Percentiles rank a stretch among this genome's conserved stretches.
phyloP scores from a whole-genome alignment of 352 stramenopile species.

The Pythium folliculosum region DNA sequence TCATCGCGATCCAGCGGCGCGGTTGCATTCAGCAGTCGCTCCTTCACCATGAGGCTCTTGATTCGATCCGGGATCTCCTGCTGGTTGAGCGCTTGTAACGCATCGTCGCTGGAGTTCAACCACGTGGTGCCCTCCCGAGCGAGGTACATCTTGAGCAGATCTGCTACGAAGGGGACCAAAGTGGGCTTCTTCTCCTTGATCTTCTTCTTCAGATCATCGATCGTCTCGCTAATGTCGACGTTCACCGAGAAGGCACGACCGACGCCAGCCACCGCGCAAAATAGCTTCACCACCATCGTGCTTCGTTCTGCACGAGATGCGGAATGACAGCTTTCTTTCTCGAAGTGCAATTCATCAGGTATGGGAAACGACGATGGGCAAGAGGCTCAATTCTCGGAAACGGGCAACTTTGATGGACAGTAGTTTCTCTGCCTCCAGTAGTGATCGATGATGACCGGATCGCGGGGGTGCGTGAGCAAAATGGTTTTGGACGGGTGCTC shows the following conservation, averaged over 20 bases:
- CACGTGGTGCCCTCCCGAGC: neutral
- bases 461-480: too few relatives aligned
- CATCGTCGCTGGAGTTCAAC: neutral
- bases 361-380: too few relatives aligned
- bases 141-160: constrained; percentile 2
- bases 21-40: constrained; percentile 5
- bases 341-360: neutral
- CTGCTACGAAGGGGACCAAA: neutral
- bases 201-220: constrained; percentile 4
- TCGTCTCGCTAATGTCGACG: constrained; percentile 3
- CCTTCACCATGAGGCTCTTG: constrained; percentile 5
- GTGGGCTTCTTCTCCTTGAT: constrained; percentile 2
- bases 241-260: constrained; percentile 1
- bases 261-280: constrained; percentile 6
- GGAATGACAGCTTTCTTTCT: constrained; percentile 5
- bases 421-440: too few relatives aligned
- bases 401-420: too few relatives aligned
- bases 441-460: too few relatives aligned
- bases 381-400: too few relatives aligned
- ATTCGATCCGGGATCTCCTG: constrained; percentile 13
- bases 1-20: constrained; percentile 4
- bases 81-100: neutral
- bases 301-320: neutral
- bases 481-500: too few relatives aligned
- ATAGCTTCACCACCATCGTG: constrained; percentile 5